Conservation (phyloP, 1,284 basidiomycete species). For the Heliocybe sulcata region DNA sequence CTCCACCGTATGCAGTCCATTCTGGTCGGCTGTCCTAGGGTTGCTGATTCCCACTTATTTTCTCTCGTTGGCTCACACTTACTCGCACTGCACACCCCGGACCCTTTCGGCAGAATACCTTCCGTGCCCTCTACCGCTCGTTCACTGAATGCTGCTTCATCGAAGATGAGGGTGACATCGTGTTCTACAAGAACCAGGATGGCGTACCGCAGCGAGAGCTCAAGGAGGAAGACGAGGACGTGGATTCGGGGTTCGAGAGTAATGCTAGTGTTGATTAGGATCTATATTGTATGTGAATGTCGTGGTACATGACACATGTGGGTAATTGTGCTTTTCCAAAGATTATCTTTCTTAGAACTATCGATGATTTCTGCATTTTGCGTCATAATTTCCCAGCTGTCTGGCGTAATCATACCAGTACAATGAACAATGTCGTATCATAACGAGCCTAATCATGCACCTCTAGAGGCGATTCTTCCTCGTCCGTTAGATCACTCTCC, state of each 20-base stretch:
- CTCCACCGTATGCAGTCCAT: conserved; percentile 23
- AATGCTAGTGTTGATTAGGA: background rate
- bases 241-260: background rate
- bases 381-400: no score
- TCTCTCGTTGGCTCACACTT: no score
- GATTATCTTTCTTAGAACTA: no score
- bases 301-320: no score
- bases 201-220: background rate
- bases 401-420: background rate
- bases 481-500: background rate
- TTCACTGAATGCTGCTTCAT: conserved; percentile 47
- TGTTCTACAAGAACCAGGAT: conserved; percentile 52
- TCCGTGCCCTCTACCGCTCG: conserved; percentile 35
- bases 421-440: background rate
- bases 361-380: no score
- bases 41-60: no score
- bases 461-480: background rate
- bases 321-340: no score
- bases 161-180: conserved; percentile 55
- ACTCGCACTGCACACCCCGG: background rate
- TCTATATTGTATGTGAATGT: no score
- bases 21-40: no score
- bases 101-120: conserved; percentile 26
- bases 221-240: background rate
- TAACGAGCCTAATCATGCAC: background rate